Percentiles rank a stretch among this genome's conserved stretches.
Evolutionary conservation across 805 yeast species (phyloP).

Genomic region (Torulaspora microellipsoides): DNA sequence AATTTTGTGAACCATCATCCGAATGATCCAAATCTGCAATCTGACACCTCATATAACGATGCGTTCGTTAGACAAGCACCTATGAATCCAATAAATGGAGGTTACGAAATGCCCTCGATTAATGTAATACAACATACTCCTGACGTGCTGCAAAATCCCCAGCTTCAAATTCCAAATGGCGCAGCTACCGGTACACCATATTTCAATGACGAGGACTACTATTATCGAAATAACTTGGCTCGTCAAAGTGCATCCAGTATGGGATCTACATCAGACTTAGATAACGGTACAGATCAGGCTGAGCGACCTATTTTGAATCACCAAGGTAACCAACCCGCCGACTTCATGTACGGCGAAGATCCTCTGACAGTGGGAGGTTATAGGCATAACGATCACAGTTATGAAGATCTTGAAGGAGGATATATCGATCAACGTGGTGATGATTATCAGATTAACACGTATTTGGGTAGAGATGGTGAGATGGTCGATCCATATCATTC

Average conservation of each 20-base stretch:
- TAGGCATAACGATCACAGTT: conserved; percentile 12
- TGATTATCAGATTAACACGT: conserved; percentile 35
- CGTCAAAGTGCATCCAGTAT: conserved; percentile 11
- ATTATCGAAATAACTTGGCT: conserved; percentile 13
- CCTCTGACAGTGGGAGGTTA: conserved; percentile 10
- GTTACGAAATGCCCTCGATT: conserved; percentile 22
- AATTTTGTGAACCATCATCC: conserved; percentile 22
- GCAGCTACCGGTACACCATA: conserved; percentile 9
- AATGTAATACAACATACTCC: conserved; percentile 28
- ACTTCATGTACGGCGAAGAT: conserved; percentile 8
- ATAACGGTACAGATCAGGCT: conserved; percentile 17
- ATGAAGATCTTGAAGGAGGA: conserved; percentile 24
- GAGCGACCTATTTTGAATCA: conserved; percentile 25
- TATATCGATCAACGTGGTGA: conserved; percentile 35
- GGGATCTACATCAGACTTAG: conserved; percentile 14
- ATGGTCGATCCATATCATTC: conserved; percentile 34
- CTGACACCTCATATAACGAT: conserved; percentile 23
- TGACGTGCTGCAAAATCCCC: conserved; percentile 17
- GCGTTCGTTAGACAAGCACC: conserved; percentile 15
- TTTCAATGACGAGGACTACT: conserved; percentile 27
- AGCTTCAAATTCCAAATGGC: conserved; percentile 1
- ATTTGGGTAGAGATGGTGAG: conserved; percentile 32
- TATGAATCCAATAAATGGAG: conserved; percentile 3
- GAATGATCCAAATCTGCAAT: conserved; percentile 9
- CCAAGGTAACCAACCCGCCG: conserved; percentile 5